Evolutionary conservation across 2,329 filamentous ascomycete genomes (phyloP).

Genomic region (Pseudopithomyces chartarum): DNA sequence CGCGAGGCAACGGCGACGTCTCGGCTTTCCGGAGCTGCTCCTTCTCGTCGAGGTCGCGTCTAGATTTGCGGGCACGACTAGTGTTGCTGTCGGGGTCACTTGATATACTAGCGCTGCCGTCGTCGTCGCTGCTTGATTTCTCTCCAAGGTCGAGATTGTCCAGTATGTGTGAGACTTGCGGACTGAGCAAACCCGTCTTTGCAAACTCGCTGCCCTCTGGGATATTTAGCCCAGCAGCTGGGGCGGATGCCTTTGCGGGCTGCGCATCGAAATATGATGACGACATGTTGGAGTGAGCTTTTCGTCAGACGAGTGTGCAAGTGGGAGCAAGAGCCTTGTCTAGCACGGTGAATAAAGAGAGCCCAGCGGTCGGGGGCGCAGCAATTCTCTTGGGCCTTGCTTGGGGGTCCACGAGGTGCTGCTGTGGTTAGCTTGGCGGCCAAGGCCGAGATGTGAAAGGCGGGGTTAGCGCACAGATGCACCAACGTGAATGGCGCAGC

Average conservation of each 20-base stretch:
- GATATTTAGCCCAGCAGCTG: constrained; percentile 12
- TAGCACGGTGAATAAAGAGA: constrained; percentile 13
- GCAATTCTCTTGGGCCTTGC: constrained; percentile 20
- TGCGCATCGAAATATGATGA: constrained; percentile 43
- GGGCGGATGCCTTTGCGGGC: constrained; percentile 12
- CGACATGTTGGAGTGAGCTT: constrained; percentile 22
- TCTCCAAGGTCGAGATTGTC: constrained; percentile 31
- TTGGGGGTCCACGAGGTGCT: constrained; percentile 2
- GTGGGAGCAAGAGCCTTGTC: neutral
- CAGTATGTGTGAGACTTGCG: constrained; percentile 36
- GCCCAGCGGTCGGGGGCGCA: constrained; percentile 11
- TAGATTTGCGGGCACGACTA: constrained; percentile 4
- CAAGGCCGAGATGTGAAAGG: constrained; percentile 2
- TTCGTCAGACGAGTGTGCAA: constrained; percentile 5
- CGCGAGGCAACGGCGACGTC: constrained; percentile 14
- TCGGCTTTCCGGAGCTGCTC: constrained; percentile 16
- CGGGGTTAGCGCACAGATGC: constrained; percentile 4
- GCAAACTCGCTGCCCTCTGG: constrained; percentile 21
- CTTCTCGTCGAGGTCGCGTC: constrained; percentile 9
- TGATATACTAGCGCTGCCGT: constrained; percentile 14
- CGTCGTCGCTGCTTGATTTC: constrained; percentile 33
- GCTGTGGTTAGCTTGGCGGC: constrained; percentile 8
- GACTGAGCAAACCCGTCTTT: constrained; percentile 30
- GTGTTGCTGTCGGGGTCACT: constrained; percentile 1
- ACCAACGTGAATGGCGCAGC: neutral